Percentiles rank a stretch among this genome's conserved stretches.
Conservation (phyloP, 2,329 filamentous ascomycete species). For the Teratosphaeria nubilosa region DNA sequence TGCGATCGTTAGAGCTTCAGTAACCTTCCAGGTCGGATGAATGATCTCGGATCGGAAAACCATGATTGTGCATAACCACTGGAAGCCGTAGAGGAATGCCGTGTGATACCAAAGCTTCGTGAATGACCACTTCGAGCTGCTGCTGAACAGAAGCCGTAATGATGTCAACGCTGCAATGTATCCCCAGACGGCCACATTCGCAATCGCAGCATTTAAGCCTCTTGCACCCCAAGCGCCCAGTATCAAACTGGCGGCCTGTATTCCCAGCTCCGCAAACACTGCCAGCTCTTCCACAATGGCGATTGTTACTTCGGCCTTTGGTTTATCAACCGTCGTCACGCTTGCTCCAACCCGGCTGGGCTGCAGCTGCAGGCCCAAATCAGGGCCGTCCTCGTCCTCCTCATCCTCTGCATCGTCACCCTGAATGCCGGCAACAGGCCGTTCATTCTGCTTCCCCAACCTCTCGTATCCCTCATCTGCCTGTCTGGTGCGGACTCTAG, state of each 20-base stretch:
- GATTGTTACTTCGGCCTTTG: conserved; percentile 60
- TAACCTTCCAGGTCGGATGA: conserved; percentile 55
- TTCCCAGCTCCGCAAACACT: conserved; percentile 58
- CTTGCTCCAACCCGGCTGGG: conserved; percentile 40
- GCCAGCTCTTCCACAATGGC: conserved; percentile 66
- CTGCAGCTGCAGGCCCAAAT: conserved; percentile 47
- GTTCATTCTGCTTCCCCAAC: not conserved
- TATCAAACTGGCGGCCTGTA: conserved; percentile 57
- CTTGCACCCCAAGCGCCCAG: conserved; percentile 46
- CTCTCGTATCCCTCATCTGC: not conserved
- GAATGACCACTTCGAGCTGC: conserved; percentile 51
- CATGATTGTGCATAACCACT: conserved; percentile 68
- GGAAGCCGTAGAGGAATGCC: conserved; percentile 65
- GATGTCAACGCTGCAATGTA: conserved; percentile 69
- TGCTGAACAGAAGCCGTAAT: conserved; percentile 57
- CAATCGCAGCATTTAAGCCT: conserved; percentile 51
- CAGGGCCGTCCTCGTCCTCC: conserved; percentile 47
- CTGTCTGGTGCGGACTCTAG: conserved; percentile 20
- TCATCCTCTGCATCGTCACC: conserved; percentile 28
- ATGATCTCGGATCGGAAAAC: conserved; percentile 80
- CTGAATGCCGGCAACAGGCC: conserved; percentile 5
- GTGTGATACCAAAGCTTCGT: conserved; percentile 89
- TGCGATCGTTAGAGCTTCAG: conserved; percentile 55
- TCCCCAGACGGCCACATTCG: conserved; percentile 63
- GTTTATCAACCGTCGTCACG: conserved; percentile 62